A percentile compares a stretch with the other conserved stretches of the same genome.
Evolutionary conservation across 2,329 filamentous ascomycete genomes (phyloP).

Genomic region (Aspergillus latus): DNA sequence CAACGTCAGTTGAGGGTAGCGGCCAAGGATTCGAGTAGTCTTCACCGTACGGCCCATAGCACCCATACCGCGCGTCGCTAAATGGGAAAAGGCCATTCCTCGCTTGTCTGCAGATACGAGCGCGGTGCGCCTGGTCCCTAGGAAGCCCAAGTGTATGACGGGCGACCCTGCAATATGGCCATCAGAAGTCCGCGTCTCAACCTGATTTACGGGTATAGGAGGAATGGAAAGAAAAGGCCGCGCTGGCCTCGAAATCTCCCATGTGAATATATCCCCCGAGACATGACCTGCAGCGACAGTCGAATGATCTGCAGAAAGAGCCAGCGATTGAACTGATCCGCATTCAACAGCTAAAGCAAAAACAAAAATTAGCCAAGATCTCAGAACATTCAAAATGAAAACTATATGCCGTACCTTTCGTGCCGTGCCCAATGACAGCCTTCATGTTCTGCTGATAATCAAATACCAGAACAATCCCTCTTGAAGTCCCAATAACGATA

Average conservation of each 20-base stretch:
- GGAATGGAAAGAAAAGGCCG: slow-evolving; percentile 86
- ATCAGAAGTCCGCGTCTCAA: slow-evolving; percentile 68
- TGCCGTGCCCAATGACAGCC: slow-evolving; percentile 88
- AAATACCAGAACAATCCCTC: slow-evolving; percentile 91
- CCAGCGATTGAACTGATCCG: slow-evolving; percentile 80
- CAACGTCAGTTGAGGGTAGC: slow-evolving; percentile 74
- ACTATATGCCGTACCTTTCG: slow-evolving; percentile 64
- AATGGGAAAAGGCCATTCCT: slow-evolving; percentile 97
- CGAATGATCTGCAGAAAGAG: slow-evolving; percentile 89
- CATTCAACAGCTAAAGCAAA: slow-evolving; percentile 74
- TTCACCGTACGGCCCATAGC: slow-evolving; percentile 81
- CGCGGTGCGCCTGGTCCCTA: slow-evolving; percentile 90
- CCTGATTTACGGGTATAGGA: slow-evolving; percentile 66
- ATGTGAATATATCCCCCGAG: slow-evolving; percentile 91
- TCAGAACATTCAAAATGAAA: not conserved
- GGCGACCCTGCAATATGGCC: slow-evolving; percentile 77
- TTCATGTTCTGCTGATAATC: slow-evolving; percentile 97
- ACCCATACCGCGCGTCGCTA: slow-evolving; percentile 87
- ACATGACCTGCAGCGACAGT: slow-evolving; percentile 88
- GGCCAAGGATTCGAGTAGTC: slow-evolving; percentile 83
- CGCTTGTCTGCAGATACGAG: slow-evolving; percentile 91
- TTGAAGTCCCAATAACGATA: slow-evolving; percentile 88
- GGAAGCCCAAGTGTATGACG: slow-evolving; percentile 88
- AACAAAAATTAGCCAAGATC: not conserved
- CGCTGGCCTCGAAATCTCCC: slow-evolving; percentile 82